Evolutionary conservation across 768 basidiomycete species (phyloP), one percentile per base, ranked within the genome.

Genomic region (Lyophyllum shimeji): DNA sequence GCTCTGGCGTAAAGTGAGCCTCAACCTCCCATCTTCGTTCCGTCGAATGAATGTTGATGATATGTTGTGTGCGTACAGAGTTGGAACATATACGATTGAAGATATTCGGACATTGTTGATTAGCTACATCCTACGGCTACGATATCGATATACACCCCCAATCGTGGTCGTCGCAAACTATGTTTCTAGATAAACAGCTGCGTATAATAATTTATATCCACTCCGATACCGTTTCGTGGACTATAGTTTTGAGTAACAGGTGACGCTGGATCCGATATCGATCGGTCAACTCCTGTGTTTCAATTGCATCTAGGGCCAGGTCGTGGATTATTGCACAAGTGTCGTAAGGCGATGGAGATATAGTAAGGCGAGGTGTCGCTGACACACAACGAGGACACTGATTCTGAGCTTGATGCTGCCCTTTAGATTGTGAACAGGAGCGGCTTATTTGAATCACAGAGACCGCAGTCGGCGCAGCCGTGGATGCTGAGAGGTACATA

Each of bases 1-100:
- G 58, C 65, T 72, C 57, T 97, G 94, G 95, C 81, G 94, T 40
- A 76, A 80, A 72, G 82, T 83, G 54, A 9, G 80, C 68, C 23
- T 34, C 40, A 37, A 50, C 18, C 9, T 48, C 52, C 27, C 31
- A 40, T 18, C 25, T 39, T 21, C 18, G 2, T 7, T 33, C 18
- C 20, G 37, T 23, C 13, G 20, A 42, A 44, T 15, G 43, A 34
- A 31, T 44, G 20, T 24, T 52, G 20, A 52, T 42, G 45, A 40
- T 21, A 13, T 18, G n/a, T 46, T 11, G 27, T 27, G 12, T 25
- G 20, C 29, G 5, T 59, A 18, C 52, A 70, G 69, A 70, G 61
- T 56, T 70, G 69, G 69, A 70, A 70, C 55, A 69, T 71, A 23
- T 71, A 71, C 20, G 40, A 54, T 11, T 52, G 27, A 55, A 43